Evolutionary conservation across 1,284 basidiomycete species (phyloP).

Genomic region (Pholiota adiposa): DNA sequence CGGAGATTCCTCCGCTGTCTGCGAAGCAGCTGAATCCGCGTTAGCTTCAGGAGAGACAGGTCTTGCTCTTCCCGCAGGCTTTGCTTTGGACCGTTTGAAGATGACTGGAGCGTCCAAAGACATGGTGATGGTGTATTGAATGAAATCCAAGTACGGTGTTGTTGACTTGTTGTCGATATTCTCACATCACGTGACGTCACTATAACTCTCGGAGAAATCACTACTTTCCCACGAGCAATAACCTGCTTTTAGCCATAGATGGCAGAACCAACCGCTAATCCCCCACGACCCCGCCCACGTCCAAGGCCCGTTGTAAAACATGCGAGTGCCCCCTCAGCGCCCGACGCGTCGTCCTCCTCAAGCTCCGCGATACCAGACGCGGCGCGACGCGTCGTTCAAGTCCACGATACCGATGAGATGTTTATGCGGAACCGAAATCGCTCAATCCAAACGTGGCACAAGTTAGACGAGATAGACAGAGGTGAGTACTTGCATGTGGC

Average conservation of each 20-base stretch:
- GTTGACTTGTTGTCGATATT: neutral
- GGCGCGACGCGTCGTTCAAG: constrained; percentile 24
- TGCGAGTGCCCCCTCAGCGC: constrained; percentile 16
- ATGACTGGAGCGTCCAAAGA: constrained; percentile 34
- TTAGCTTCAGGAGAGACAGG: constrained; percentile 43
- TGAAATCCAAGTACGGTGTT: neutral
- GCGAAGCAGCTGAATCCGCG: constrained; percentile 15
- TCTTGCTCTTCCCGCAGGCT: constrained; percentile 53
- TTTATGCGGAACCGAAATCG: constrained; percentile 67
- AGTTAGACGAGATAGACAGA: constrained; percentile 54
- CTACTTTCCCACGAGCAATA: constrained; percentile 53
- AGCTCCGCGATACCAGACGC: constrained; percentile 20
- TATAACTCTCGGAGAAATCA: constrained; percentile 28
- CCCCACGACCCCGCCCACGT: constrained; percentile 55
- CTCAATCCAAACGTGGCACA: constrained; percentile 58
- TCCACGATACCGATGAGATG: constrained; percentile 61
- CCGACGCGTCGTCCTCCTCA: constrained; percentile 26
- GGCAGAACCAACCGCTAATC: constrained; percentile 36
- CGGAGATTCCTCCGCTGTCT: constrained; percentile 49
- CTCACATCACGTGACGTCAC: constrained; percentile 34
- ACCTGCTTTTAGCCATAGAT: constrained; percentile 34
- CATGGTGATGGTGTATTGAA: neutral
- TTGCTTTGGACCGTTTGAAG: constrained; percentile 60
- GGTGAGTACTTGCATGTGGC: constrained; percentile 38
- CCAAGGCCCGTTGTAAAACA: constrained; percentile 50